Evolutionary conservation across 306 rosid species (phyloP), one percentile per base, ranked within the genome.

Genomic region (Hylodesmum podocarpum): DNA sequence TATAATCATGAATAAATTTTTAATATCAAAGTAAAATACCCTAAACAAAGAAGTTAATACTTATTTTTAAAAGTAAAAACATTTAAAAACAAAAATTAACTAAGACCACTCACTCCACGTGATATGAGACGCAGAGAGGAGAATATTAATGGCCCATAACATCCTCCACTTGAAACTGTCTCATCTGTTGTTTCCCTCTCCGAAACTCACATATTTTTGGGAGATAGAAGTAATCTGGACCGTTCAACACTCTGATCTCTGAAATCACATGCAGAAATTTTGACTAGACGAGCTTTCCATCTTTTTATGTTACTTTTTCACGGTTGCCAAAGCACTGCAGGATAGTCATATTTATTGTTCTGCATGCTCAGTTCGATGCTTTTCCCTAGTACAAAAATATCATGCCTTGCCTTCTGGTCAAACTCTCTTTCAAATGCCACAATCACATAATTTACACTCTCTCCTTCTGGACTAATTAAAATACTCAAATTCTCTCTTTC

Each of bases 231-330:
- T 5, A 34, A 40, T 68, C 57, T 55, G 49, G 10, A 57, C 76
- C 76, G 70, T 57, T 39, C 62, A 55, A 34, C 15, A 19, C 1
- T 39, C 21, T 65, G 15, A 18, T 8, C 2, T 40, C 43, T 13
- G n/a, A 76, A 29, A 39, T 66, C 46, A 29, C 46, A 16, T 25
- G 49, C 37, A 53, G 25, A 29, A 13, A 9, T 33, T 40, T 62
- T 62, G 68, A 21, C 58, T 8, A 5, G 70, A 73, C 79, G 34
- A n/a, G n/a, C 21, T 78, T 65, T 46, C 29, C 2, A 13, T 28
- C 80, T 85, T 85, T 87, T 87, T 8, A 57, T 81, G 85, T 22
- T 79, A 40, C 64, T 43, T 53, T 78, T 72, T 81, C 77, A 65
- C 86, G 77, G 73, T 81, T 80, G 8, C 75, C 58, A 46, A 57